Base-by-base conservation (phyloP, 2,329 filamentous ascomycete genomes). In the Fusarium sp. region DNA sequence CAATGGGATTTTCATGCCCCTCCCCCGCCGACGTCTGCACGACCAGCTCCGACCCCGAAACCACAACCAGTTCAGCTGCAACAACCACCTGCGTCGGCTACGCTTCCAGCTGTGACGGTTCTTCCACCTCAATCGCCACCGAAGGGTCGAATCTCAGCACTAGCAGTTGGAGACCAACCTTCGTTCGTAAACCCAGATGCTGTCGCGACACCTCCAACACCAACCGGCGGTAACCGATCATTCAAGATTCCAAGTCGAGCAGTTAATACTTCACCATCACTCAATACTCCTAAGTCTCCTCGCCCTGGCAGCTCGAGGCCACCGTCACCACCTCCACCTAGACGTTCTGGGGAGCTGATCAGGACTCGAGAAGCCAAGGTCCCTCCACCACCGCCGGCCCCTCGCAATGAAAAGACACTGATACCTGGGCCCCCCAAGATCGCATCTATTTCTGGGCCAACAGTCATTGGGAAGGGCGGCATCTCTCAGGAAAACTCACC, bases 51-150 rank as follows among this genome's bases (percentile, higher is more conserved):
- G 10, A 59, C 69, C 27, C 44, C 70, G 27, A 80, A 79, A 63
- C 69, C 78, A 46, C 73, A 73, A 44, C 38, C 62, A 44, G 18
- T 55, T n/a, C 73, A 72, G 31, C 69, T 63, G n/a, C 72, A 75
- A 56, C 72, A 74, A 25, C 70, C 73, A 37, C 57, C 63, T n/a
- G 65, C 68, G 19, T 63, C 66, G 23, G 74, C 77, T 35, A 80
- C 81, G n/a, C 87, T 90, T 35, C 92, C 93, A 23, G 86, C 90
- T 37, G 89, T 95, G 64, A 89, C 87, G 10, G 84, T 94, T 51
- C 87, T 93, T 60, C 91, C 92, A 46, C 93, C 93, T 10, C 87
- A 87, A 57, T 94, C 92, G 16, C 91, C 92, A 1, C 88, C 90
- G 3, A 91, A 90, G 71, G 79, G 78, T 52, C 82, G 80, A 48